phyloP scores from a whole-genome alignment of 352 stramenopile genomes.

The Globisporangium spiculum region DNA sequence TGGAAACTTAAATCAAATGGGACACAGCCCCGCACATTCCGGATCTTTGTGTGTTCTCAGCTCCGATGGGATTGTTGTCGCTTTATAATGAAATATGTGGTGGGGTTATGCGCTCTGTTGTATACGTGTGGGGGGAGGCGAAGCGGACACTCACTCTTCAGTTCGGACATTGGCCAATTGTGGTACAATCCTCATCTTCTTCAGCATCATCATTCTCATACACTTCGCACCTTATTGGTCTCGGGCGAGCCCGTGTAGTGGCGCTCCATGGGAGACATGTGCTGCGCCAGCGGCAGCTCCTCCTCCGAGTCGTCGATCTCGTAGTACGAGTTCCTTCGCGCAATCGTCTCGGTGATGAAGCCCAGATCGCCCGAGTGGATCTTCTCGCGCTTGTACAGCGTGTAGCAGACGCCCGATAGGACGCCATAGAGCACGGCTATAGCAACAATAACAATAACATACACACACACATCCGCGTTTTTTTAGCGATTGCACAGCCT shows the following conservation, averaged over 20 bases:
- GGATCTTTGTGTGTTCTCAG: neutral
- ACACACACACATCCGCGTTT: neutral
- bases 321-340: constrained; percentile 50
- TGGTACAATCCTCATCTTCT: neutral
- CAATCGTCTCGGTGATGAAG: constrained; percentile 44
- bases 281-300: constrained; percentile 57
- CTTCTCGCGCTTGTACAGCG: constrained; percentile 58
- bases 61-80: neutral
- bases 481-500: neutral
- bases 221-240: neutral
- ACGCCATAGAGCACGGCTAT: constrained; percentile 57
- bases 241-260: constrained; percentile 21
- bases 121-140: neutral
- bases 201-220: constrained; percentile 10
- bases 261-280: constrained; percentile 56
- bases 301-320: constrained; percentile 72
- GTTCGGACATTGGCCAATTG: neutral
- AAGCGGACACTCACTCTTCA: neutral
- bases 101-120: neutral
- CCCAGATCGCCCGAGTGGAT: constrained; percentile 33
- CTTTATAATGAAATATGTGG: neutral
- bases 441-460: neutral
- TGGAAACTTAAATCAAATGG: too few species aligned
- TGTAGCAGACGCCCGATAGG: constrained; percentile 43
- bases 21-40: too few species aligned